Base-by-base conservation (phyloP, 805 yeast genomes). In the Saturnispora sanitii region DNA sequence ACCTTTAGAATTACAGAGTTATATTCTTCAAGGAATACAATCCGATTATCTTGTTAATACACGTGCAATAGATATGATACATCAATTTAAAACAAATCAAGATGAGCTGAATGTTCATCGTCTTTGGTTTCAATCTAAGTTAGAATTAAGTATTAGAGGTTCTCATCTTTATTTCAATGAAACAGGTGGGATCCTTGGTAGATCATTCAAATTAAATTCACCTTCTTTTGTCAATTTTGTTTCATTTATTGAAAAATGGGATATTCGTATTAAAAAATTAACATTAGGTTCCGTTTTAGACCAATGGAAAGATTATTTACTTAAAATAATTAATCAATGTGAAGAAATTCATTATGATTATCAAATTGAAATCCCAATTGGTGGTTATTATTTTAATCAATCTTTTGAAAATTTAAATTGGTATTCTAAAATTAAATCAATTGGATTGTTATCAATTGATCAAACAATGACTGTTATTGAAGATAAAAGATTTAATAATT, bases 231-330 rank as follows among this genome's bases (percentile, higher is more conserved):
- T 15, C 4, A 12, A 17, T 2, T 39, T 39, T 22, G n/a, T 39
- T 2, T 13, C 17, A 13, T 39, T 25, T 16, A 20, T 39, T 7
- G 28, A 8, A 9, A 13, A 19, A 8, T 13, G 13, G 13, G 20
- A 34, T 13, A 25, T 39, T 18, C 20, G 33, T 6, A 20, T 39
- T 15, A 19, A 20, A 8, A 20, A 21, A 13, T 21, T 39, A 12
- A 39, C 37, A 3, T 18, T 39, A n/a, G 22, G 42, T n/a, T 32
- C 33, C 8, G 37, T 39, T 29, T 33, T 33, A 22, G n/a, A 30
- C 6, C 11, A 25, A 9, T 39, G 42, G 42, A 37, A 20, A 4
- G 17, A 13, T 8, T 33, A 33, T 22, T 26, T 39, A 18, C 15
- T 9, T 13, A 20, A 13, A 13, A n/a, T 39, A 4, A 21, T 39